Evolutionary conservation across 2,329 filamentous ascomycete species (phyloP), one percentile per base, ranked within the genome.

Genomic region (Cladosporium sp.): DNA sequence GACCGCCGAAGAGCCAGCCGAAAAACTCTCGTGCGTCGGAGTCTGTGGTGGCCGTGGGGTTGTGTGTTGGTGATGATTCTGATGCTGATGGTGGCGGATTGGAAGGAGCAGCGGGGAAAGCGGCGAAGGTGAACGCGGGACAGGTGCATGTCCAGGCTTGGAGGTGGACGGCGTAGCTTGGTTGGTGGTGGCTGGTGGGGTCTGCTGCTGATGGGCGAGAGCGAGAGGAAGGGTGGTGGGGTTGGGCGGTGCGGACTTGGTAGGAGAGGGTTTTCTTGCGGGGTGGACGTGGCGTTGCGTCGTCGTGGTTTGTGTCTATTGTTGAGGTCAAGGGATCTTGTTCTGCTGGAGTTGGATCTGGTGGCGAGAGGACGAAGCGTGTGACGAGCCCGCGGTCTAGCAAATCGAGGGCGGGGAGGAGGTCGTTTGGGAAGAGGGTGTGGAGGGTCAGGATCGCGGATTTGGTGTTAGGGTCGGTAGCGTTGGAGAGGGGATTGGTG

Each of bases 61-160:
- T n/a, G n/a, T n/a, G n/a, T n/a, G n/a, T n/a, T n/a, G n/a, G n/a
- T n/a, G n/a, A n/a, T n/a, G n/a, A n/a, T n/a, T n/a, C n/a, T n/a
- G n/a, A n/a, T n/a, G n/a, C n/a, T n/a, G n/a, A n/a, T n/a, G n/a
- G 20, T 15, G 12, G 3, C 7, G 19, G 39, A 22, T n/a, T n/a
- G 8, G 36, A 4, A 13, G 36, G n/a, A 4, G 32, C 43, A 15
- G 69, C 67, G 2, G 72, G 67, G 59, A 90, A 91, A 2, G 85
- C 80, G 17, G 84, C 76, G 55, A 95, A 84, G 0, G 85, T 79
- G 68, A 97, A 97, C 1, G 83, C 84, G 3, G 90, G 86, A 72
- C 93, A 99, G 1, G 83, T 88, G 69, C 93, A 99, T 67, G 86
- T 90, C 93, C 93, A 97, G 1, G 85, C 82, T 1, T 68, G 60